Conservation (phyloP, 495 filamentous ascomycete species). For the Aspergillus carlsbadensis region DNA sequence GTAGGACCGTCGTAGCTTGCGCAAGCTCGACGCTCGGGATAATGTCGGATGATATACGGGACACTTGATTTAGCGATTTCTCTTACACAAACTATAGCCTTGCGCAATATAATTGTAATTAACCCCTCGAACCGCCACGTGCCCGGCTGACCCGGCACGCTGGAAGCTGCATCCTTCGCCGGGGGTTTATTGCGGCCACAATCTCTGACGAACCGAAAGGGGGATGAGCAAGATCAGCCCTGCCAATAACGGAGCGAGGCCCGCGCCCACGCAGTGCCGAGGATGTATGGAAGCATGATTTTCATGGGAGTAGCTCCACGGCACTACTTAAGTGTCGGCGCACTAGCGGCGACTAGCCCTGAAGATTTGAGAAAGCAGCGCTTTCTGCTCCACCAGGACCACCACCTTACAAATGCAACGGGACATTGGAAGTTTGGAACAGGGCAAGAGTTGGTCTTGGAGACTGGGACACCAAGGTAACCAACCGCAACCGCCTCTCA, state of each 20-base stretch:
- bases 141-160: neutral
- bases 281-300: too few relatives aligned
- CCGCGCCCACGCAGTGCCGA: too few relatives aligned
- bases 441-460: too few relatives aligned
- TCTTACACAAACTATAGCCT: too few relatives aligned
- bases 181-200: neutral
- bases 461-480: too few relatives aligned
- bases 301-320: too few relatives aligned
- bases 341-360: too few relatives aligned
- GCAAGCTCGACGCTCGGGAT: neutral
- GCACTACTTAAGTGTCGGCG: neutral
- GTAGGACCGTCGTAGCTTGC: neutral
- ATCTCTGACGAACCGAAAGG: neutral
- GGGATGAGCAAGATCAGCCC: neutral
- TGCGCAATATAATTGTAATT: neutral
- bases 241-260: neutral
- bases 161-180: slow-evolving; percentile 6
- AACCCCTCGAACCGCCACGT: neutral
- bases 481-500: too few relatives aligned
- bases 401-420: neutral
- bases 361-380: too few relatives aligned
- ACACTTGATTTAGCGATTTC: too few relatives aligned
- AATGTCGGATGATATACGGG: neutral
- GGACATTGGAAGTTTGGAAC: too few relatives aligned
- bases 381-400: neutral